phyloP scores from a whole-genome alignment of 345 rosid species.

The Populus euphratica region DNA sequence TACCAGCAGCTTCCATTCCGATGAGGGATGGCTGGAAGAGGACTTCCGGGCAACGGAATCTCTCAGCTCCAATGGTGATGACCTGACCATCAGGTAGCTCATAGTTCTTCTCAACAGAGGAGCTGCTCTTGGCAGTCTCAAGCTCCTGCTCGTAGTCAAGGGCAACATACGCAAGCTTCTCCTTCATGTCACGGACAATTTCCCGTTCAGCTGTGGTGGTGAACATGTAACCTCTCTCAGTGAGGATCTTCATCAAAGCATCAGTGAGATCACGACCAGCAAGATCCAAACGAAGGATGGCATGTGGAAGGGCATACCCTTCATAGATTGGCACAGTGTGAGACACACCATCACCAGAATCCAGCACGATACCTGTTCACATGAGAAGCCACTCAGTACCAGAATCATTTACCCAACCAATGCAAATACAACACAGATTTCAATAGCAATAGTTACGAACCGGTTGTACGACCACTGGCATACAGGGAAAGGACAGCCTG shows the following conservation, averaged over 20 bases:
- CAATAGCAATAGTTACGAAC: constrained; percentile 18
- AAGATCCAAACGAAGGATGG: constrained; percentile 57
- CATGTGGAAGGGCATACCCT: constrained; percentile 62
- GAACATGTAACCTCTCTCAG: constrained; percentile 65
- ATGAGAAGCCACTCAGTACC: background rate
- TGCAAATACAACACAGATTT: background rate
- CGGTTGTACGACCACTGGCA: constrained; percentile 69
- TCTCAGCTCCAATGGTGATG: constrained; percentile 63
- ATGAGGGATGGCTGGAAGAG: constrained; percentile 65
- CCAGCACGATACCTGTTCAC: constrained; percentile 56
- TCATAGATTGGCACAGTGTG: constrained; percentile 66
- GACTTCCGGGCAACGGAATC: constrained; percentile 67
- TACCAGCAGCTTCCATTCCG: constrained; percentile 66
- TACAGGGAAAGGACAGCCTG: constrained; percentile 62
- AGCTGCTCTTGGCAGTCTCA: constrained; percentile 61
- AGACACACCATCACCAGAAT: constrained; percentile 71
- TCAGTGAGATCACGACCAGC: constrained; percentile 69
- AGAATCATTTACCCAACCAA: background rate
- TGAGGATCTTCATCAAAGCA: constrained; percentile 58
- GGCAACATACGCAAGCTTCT: constrained; percentile 62
- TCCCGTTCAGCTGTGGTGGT: constrained; percentile 77
- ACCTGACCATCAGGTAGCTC: constrained; percentile 63
- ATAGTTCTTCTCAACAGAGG: constrained; percentile 58
- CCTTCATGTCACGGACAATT: constrained; percentile 90
- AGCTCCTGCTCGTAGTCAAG: constrained; percentile 59